Conservation (phyloP, 371 early-diverging fungal species). For the Spraguea lophii region DNA sequence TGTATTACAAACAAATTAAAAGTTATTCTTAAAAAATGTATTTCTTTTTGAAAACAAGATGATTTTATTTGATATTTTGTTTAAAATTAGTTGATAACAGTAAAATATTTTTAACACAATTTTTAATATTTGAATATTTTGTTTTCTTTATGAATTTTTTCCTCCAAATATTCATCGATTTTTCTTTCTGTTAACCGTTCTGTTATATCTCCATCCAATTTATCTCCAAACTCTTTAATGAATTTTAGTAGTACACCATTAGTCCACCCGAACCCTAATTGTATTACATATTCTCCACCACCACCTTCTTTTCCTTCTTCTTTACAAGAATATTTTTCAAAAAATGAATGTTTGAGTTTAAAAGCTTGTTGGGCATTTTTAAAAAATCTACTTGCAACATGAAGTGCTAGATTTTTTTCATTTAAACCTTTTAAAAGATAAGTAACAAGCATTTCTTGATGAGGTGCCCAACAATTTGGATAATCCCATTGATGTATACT, state of each 20-base stretch:
- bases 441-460: conserved; percentile 35
- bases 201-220: too few relatives aligned
- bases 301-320: conserved; percentile 50
- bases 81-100: too few relatives aligned
- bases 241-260: conserved; percentile 58
- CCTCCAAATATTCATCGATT: too few relatives aligned
- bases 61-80: too few relatives aligned
- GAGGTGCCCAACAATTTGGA: conserved; percentile 59
- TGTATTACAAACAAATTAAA: too few relatives aligned
- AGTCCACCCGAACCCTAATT: conserved; percentile 76
- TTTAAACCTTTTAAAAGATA: conserved; percentile 20
- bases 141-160: too few relatives aligned
- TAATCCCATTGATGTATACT: conserved; percentile 64
- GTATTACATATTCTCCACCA: conserved; percentile 63
- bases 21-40: too few relatives aligned
- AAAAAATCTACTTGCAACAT: conserved; percentile 51
- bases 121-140: too few relatives aligned
- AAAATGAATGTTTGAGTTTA: conserved; percentile 55
- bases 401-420: conserved; percentile 38
- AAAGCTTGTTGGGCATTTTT: conserved; percentile 53
- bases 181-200: too few relatives aligned
- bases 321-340: conserved; percentile 57
- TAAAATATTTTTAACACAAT: too few relatives aligned
- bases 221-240: conserved; percentile 47
- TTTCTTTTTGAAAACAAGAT: too few relatives aligned